These are phyloP conservation scores for Tylopilus felleus DNA, from an alignment of 768 basidiomycete species.

Conservation along the genomic window DNA sequence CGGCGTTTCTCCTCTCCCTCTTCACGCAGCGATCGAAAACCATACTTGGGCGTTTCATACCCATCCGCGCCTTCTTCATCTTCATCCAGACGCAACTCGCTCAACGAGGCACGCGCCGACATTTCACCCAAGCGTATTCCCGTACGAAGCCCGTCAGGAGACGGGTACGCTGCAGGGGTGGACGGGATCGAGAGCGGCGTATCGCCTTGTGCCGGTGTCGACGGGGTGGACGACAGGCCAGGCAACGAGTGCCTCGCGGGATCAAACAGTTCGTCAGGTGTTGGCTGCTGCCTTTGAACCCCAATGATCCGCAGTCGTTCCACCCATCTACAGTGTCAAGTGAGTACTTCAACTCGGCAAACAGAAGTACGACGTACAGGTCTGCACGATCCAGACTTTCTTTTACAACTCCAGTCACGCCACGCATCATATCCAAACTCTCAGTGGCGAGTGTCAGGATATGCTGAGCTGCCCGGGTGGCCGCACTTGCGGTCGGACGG, in stretches of 20 bases:
- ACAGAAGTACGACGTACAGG: slow-evolving; percentile 48
- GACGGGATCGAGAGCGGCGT: slow-evolving; percentile 30
- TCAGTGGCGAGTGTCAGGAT: slow-evolving; percentile 84
- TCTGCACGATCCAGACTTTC: slow-evolving; percentile 88
- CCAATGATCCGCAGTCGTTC: slow-evolving; percentile 77
- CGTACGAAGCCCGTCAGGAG: slow-evolving; percentile 25
- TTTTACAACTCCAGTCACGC: slow-evolving; percentile 83
- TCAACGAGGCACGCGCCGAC: slow-evolving; percentile 30
- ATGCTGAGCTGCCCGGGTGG: slow-evolving; percentile 72
- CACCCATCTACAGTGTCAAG: slow-evolving; percentile 59
- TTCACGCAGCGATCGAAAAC: slow-evolving; percentile 4
- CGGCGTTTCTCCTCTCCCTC: slow-evolving; percentile 5
- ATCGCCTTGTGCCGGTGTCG: slow-evolving; percentile 27
- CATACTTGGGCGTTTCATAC: slow-evolving; percentile 24
- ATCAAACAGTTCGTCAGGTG: slow-evolving; percentile 16
- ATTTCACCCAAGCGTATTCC: slow-evolving; percentile 26
- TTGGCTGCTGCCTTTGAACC: slow-evolving; percentile 52
- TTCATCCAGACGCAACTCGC: slow-evolving; percentile 29
- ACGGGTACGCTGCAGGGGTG: slow-evolving; percentile 26
- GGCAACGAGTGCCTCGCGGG: slow-evolving; percentile 19
- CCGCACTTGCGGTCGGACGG: slow-evolving; percentile 47
- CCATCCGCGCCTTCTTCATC: slow-evolving; percentile 6
- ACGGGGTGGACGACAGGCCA: slow-evolving; percentile 30
- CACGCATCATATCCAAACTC: slow-evolving; percentile 89
- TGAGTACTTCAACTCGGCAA: background rate